Conservation (phyloP, 768 basidiomycete species). For the Kwoniella sp. region DNA sequence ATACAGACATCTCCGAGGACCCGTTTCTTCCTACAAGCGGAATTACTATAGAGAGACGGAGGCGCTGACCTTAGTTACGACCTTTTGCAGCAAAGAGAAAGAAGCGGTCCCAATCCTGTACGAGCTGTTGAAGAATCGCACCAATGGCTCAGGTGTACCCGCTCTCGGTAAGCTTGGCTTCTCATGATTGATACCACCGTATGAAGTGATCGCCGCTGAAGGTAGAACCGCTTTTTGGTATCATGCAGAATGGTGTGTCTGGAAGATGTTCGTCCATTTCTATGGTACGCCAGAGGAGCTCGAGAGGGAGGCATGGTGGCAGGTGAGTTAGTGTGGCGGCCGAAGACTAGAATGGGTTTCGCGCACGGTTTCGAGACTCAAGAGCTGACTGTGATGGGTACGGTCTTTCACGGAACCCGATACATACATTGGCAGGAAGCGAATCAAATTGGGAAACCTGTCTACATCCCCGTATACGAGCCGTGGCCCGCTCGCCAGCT, state of each 20-base stretch:
- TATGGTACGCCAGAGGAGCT: constrained; percentile 12
- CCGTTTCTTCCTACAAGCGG: too few species aligned
- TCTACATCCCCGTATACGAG: constrained; percentile 20
- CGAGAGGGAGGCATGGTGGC: constrained; percentile 15
- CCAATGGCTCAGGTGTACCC: constrained; percentile 14
- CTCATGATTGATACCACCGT: not conserved
- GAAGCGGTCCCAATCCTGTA: constrained; percentile 4
- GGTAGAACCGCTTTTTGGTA: not conserved
- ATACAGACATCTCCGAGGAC: too few species aligned
- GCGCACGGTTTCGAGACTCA: too few species aligned
- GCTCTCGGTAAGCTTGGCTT: constrained; percentile 12
- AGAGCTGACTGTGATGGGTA: not conserved
- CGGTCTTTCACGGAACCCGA: too few species aligned
- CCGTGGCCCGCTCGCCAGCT: constrained; percentile 13
- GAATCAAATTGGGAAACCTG: constrained; percentile 4
- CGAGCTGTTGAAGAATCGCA: constrained; percentile 16
- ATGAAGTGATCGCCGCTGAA: not conserved
- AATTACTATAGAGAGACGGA: too few species aligned
- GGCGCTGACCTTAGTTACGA: not conserved
- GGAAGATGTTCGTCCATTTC: constrained; percentile 14
- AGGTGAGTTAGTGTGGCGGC: too few species aligned
- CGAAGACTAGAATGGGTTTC: too few species aligned
- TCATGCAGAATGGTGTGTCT: constrained; percentile 19
- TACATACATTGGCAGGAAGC: constrained; percentile 8
- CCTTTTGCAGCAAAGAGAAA: constrained; percentile 13